Evolutionary conservation across 345 rosid genomes (phyloP).

Genomic region (Citrus cavaleriei): DNA sequence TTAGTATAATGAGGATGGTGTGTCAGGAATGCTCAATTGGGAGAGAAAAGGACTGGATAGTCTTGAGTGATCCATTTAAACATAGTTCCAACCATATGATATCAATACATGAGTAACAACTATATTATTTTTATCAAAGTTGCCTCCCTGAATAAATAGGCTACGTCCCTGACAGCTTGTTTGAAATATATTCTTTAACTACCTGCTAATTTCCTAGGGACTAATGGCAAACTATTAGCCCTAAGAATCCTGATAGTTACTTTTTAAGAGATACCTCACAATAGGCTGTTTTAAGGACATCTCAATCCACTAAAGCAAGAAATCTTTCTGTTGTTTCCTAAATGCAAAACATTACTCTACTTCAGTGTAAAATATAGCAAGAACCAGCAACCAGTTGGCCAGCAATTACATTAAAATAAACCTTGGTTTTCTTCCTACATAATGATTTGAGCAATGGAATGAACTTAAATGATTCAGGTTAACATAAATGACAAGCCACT

Average conservation of each 20-base stretch:
- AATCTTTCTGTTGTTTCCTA: background rate
- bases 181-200: background rate
- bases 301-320: background rate
- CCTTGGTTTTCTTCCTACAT: background rate
- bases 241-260: background rate
- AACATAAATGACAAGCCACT: constrained; percentile 6
- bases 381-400: background rate
- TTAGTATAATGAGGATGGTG: too few species aligned
- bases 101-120: too few species aligned
- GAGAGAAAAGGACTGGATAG: too few species aligned
- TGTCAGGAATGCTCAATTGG: too few species aligned
- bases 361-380: background rate
- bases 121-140: too few species aligned
- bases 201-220: background rate
- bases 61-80: too few species aligned
- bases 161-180: background rate
- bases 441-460: background rate
- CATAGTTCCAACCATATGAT: too few species aligned
- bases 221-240: background rate
- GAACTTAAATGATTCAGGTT: background rate
- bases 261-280: background rate
- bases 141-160: too few species aligned
- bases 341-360: background rate
- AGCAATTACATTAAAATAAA: background rate
- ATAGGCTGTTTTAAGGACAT: background rate